Percentiles rank a stretch among this genome's conserved stretches.
These are phyloP conservation scores for Amanita muscaria DNA, from an alignment of 768 basidiomycete genomes.

Conservation along the genomic window DNA sequence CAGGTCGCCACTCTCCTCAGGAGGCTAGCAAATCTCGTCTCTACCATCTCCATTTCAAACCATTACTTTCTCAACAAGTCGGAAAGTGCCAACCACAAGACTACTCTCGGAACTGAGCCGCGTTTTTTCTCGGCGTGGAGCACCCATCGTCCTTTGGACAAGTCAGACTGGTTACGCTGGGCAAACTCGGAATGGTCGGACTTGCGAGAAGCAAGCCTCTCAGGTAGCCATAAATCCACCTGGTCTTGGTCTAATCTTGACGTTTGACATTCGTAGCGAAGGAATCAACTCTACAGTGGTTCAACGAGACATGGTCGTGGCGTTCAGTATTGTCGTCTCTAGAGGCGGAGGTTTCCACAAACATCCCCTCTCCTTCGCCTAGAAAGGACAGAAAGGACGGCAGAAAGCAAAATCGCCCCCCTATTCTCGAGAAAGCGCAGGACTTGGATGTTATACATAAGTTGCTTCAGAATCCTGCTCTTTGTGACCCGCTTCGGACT, in stretches of 20 bases:
- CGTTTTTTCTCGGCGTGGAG: not conserved
- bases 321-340: constrained; percentile 8
- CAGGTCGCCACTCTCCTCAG: constrained; percentile 55
- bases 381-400: not conserved
- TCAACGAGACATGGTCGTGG: constrained; percentile 21
- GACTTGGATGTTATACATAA: constrained; percentile 50
- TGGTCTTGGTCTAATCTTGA: not conserved
- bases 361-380: not conserved
- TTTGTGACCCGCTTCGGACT: constrained; percentile 68
- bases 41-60: constrained; percentile 60
- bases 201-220: constrained; percentile 3
- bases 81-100: constrained; percentile 9
- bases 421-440: constrained; percentile 9
- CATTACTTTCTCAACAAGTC: constrained; percentile 41
- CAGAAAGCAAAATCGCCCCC: constrained; percentile 12
- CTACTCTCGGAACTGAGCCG: not conserved
- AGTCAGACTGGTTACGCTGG: constrained; percentile 22
- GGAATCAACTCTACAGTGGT: constrained; percentile 13
- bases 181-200: too few species aligned
- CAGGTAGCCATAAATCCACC: not conserved
- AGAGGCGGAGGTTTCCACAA: constrained; percentile 1
- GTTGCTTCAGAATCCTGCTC: constrained; percentile 65
- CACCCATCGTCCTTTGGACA: constrained; percentile 11
- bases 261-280: constrained; percentile 4
- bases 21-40: constrained; percentile 59